Evolutionary conservation across 176 grass and related monocot genomes (phyloP).

Genomic region (Aegilops speltoides): DNA sequence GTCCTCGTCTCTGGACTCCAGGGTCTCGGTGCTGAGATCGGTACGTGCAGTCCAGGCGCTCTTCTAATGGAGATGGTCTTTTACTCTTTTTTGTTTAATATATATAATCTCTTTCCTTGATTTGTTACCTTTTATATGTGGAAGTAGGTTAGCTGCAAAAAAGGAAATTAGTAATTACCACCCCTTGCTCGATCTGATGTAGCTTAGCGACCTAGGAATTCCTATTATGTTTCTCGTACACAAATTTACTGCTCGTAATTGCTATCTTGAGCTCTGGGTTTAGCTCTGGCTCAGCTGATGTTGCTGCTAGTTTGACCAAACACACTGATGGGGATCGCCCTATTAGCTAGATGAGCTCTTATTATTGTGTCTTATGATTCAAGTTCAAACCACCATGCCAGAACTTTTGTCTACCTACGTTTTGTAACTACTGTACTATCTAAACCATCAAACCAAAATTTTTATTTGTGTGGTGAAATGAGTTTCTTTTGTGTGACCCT

Average conservation of each 20-base stretch:
- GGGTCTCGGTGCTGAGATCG: constrained; percentile 79
- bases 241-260: background rate
- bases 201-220: background rate
- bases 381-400: background rate
- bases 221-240: background rate
- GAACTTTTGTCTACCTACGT: background rate
- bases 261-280: background rate
- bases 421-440: background rate
- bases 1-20: constrained; percentile 82
- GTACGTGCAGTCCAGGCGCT: constrained; percentile 7
- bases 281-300: background rate
- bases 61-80: background rate
- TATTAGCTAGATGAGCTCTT: background rate
- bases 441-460: background rate
- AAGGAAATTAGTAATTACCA: background rate
- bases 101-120: background rate
- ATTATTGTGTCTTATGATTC: background rate
- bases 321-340: background rate
- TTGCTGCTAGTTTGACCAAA: constrained; percentile 1
- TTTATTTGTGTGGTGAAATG: background rate
- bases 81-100: background rate
- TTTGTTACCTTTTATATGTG: background rate
- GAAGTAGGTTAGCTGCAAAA: background rate
- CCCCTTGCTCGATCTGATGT: background rate
- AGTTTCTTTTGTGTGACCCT: background rate